Evolutionary conservation across 169 alveolate genomes (phyloP).

Genomic region (Eimeria praecox): DNA sequence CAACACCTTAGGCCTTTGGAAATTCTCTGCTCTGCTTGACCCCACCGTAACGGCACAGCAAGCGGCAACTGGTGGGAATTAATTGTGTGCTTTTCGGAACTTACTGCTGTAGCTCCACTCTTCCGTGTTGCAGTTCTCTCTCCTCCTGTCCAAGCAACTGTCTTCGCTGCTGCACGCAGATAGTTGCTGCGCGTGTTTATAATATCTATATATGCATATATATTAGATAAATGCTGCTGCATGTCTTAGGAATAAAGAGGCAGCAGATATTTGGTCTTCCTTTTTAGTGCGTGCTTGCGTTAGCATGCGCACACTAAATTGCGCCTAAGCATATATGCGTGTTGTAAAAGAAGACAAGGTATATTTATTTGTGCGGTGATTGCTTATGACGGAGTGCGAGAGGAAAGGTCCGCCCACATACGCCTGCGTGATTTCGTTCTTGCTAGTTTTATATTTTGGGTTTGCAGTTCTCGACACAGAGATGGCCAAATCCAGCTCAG

Average conservation of each 20-base stretch:
- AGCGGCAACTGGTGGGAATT: background rate
- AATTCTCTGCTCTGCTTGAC: constrained; percentile 24
- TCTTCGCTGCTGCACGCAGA: background rate
- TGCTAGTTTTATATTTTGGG: background rate
- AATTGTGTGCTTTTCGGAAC: no score
- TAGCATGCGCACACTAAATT: no score
- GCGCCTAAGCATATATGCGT: background rate
- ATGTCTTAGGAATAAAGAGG: no score
- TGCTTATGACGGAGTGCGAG: background rate
- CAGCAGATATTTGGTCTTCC: background rate
- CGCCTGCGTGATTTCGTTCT: background rate
- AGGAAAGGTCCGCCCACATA: background rate
- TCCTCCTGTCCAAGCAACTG: background rate
- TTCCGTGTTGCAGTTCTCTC: background rate
- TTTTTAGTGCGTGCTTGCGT: background rate
- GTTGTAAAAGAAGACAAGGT: background rate
- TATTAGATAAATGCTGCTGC: background rate
- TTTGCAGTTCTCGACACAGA: constrained; percentile 11
- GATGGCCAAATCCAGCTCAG: background rate
- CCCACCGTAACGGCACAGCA: background rate
- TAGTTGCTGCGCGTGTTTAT: background rate
- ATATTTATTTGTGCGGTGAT: background rate
- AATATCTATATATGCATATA: no score
- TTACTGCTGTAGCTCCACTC: background rate
- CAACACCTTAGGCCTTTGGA: constrained; percentile 16